Evolutionary conservation across 1,284 basidiomycete species (phyloP).

Genomic region (Rhodotorula glutinis): DNA sequence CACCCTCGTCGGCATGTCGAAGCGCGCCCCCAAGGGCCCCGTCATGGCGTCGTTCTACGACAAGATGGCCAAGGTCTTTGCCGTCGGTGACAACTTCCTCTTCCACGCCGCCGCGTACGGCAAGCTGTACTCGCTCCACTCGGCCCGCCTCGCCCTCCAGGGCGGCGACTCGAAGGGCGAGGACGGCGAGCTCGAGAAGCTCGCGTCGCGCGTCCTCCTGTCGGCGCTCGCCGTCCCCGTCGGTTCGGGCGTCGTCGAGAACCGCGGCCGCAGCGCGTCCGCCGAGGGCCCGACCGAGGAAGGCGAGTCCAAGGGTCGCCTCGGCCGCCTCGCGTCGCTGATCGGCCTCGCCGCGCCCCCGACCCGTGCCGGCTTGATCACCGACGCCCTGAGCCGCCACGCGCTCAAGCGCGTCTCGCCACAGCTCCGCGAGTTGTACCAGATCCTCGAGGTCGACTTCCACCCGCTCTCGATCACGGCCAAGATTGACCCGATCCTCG

Average conservation of each 20-base stretch:
- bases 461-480: conserved; percentile 87
- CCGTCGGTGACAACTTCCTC: conserved; percentile 80
- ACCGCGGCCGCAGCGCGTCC: conserved; percentile 37
- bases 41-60: conserved; percentile 99
- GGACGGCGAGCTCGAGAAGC: conserved; percentile 72
- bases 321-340: conserved; percentile 65
- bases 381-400: conserved; percentile 68
- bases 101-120: conserved; percentile 98
- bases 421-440: conserved; percentile 76
- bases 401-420: conserved; percentile 77
- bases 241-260: conserved; percentile 61
- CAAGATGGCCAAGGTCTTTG: conserved; percentile 93
- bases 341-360: conserved; percentile 83
- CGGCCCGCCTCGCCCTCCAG: conserved; percentile 60
- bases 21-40: conserved; percentile 64
- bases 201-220: conserved; percentile 89
- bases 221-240: conserved; percentile 92
- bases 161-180: conserved; percentile 48
- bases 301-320: conserved; percentile 51
- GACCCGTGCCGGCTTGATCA: conserved; percentile 75
- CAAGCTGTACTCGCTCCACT: conserved; percentile 61
- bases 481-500: conserved; percentile 77
- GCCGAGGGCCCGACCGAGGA: conserved; percentile 55
- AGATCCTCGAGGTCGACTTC: conserved; percentile 83
- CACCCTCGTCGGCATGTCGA: conserved; percentile 78